A percentile compares a stretch with the other conserved stretches of the same genome.
phyloP scores from a whole-genome alignment of 768 basidiomycete genomes.

The Exidia glandulosa region DNA sequence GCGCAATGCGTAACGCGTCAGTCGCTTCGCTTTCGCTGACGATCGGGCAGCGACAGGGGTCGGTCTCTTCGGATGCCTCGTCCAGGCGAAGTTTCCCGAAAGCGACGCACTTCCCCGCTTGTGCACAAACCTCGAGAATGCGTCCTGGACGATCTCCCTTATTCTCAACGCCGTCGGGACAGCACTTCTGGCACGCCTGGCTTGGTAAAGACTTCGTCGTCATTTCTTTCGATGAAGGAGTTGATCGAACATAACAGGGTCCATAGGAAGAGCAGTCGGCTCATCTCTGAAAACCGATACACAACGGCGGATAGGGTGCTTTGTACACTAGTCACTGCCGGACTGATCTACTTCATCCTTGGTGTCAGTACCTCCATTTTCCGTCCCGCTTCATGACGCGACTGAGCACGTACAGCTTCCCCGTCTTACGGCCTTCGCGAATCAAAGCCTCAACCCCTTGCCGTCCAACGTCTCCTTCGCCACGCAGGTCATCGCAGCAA shows the following conservation, averaged over 20 bases:
- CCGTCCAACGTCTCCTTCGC: background rate
- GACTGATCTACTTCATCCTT: background rate
- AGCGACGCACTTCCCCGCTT: background rate
- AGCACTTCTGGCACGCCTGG: background rate
- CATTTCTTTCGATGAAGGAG: too few relatives aligned
- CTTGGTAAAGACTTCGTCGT: background rate
- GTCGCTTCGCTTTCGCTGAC: background rate
- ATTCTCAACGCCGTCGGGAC: background rate
- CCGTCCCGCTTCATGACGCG: background rate
- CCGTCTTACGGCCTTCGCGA: background rate
- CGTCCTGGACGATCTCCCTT: background rate
- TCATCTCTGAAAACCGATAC: background rate
- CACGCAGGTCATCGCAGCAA: background rate
- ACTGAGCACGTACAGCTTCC: background rate
- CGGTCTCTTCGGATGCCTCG: background rate
- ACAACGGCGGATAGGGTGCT: background rate
- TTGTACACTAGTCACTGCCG: background rate
- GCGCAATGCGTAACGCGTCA: background rate
- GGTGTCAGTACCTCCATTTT: background rate
- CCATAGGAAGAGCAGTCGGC: background rate
- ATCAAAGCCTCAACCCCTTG: background rate
- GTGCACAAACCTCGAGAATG: background rate
- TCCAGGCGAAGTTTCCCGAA: background rate
- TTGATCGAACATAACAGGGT: background rate
- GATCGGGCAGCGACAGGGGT: background rate